phyloP scores from a whole-genome alignment of 371 early-diverging fungal species.

The Batkoa obscura region DNA sequence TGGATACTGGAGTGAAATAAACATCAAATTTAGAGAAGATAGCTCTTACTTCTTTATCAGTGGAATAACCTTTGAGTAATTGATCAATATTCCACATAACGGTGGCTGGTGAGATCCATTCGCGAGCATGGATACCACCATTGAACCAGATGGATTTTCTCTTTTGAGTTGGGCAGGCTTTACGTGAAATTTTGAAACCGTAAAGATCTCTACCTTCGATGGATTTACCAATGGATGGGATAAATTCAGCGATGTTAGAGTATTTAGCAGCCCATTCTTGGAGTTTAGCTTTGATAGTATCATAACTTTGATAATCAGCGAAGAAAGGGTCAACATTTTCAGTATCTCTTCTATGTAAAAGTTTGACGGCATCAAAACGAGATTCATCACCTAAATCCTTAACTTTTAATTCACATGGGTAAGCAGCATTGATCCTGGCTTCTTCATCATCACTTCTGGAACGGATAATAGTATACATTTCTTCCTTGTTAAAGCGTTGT shows the following conservation, averaged over 20 bases:
- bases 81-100: constrained; percentile 16
- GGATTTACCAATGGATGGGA: constrained; percentile 1
- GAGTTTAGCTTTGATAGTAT: background rate
- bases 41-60: constrained; percentile 12
- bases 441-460: too few relatives aligned
- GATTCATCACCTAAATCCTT: too few relatives aligned
- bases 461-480: too few relatives aligned
- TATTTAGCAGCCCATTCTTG: background rate
- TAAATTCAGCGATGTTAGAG: background rate
- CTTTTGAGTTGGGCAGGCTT: background rate
- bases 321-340: background rate
- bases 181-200: background rate
- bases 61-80: constrained; percentile 12
- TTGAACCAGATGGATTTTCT: constrained; percentile 9
- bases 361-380: too few relatives aligned
- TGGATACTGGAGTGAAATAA: constrained; percentile 18
- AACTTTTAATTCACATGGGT: too few relatives aligned
- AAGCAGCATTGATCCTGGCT: too few relatives aligned
- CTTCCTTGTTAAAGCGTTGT: too few relatives aligned
- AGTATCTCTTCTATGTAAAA: too few relatives aligned
- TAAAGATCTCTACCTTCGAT: background rate
- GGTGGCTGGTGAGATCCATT: constrained; percentile 17
- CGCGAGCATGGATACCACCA: constrained; percentile 19
- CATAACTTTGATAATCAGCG: background rate
- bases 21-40: constrained; percentile 16